A percentile compares a stretch with the other conserved stretches of the same genome.
phyloP scores from a whole-genome alignment of 2,329 filamentous ascomycete genomes.

The Scorias spongiosa region DNA sequence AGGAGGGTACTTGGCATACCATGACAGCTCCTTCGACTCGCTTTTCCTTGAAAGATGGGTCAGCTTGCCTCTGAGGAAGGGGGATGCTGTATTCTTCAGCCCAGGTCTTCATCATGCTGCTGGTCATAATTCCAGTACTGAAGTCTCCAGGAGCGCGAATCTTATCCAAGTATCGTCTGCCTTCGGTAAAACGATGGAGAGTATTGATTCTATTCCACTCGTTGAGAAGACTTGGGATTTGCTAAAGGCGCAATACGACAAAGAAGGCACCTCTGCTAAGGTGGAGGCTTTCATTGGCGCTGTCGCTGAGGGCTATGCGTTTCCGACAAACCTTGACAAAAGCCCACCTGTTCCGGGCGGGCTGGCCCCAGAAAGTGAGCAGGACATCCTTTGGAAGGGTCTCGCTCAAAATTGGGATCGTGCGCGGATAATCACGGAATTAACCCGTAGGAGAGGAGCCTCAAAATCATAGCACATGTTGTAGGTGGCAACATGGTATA shows the following conservation, averaged over 20 bases:
- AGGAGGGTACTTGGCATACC: conserved; percentile 44
- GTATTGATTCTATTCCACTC: conserved; percentile 36
- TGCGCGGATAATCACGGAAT: conserved; percentile 22
- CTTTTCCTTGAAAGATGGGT: conserved; percentile 41
- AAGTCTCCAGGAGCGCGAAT: conserved; percentile 43
- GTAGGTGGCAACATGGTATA: too few species aligned
- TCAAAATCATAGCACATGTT: conserved; percentile 5
- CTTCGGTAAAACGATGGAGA: conserved; percentile 51
- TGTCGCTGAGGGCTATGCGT: conserved; percentile 44
- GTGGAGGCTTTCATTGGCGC: conserved; percentile 35
- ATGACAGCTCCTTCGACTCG: conserved; percentile 35
- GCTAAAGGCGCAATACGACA: conserved; percentile 20
- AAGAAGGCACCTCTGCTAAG: conserved; percentile 25
- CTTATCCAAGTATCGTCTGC: conserved; percentile 46
- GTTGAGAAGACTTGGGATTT: conserved; percentile 32
- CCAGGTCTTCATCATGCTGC: conserved; percentile 49
- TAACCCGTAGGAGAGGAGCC: conserved; percentile 12
- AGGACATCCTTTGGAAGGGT: conserved; percentile 34
- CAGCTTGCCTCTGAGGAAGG: conserved; percentile 35
- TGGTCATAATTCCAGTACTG: conserved; percentile 37
- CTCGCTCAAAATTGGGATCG: conserved; percentile 28
- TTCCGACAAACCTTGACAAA: conserved; percentile 46
- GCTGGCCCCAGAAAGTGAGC: conserved; percentile 47
- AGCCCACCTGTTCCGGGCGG: conserved; percentile 40
- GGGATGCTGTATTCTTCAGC: conserved; percentile 50